Evolutionary conservation across 805 yeast species (phyloP).

Genomic region (Sungouiella thailandica): DNA sequence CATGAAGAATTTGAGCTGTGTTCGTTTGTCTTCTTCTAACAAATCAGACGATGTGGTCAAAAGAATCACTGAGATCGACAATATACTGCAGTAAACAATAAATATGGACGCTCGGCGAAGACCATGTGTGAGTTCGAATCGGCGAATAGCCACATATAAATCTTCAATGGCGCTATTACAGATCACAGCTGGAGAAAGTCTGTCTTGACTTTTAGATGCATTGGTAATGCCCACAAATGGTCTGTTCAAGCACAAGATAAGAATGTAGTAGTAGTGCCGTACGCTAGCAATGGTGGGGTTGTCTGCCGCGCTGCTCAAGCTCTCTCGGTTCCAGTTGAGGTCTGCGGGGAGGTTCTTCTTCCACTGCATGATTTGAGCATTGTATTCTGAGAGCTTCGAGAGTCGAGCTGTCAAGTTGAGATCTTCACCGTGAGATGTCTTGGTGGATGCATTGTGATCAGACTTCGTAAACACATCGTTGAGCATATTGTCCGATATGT

Average conservation of each 20-base stretch:
- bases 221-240: slow-evolving; percentile 46
- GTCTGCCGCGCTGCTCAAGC: slow-evolving; percentile 38
- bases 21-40: slow-evolving; percentile 21
- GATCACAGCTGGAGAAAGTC: slow-evolving; percentile 28
- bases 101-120: slow-evolving; percentile 39
- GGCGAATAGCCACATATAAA: slow-evolving; percentile 31
- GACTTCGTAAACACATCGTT: slow-evolving; percentile 41
- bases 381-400: slow-evolving; percentile 40
- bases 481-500: slow-evolving; percentile 41
- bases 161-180: slow-evolving; percentile 40
- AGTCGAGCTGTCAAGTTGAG: slow-evolving; percentile 37
- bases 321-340: slow-evolving; percentile 43
- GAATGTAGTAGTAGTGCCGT: slow-evolving; percentile 54
- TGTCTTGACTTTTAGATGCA: slow-evolving; percentile 12
- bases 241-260: slow-evolving; percentile 53
- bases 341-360: slow-evolving; percentile 43
- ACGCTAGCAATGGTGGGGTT: slow-evolving; percentile 52
- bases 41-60: slow-evolving; percentile 27
- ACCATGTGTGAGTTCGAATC: slow-evolving; percentile 37
- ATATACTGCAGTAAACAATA: slow-evolving; percentile 43
- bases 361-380: slow-evolving; percentile 50
- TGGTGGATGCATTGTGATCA: slow-evolving; percentile 20
- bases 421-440: slow-evolving; percentile 28
- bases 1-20: slow-evolving; percentile 35
- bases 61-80: slow-evolving; percentile 39